Percentiles rank a stretch among this genome's conserved stretches.
Evolutionary conservation across 2,329 filamentous ascomycete genomes (phyloP).

Genomic region (Aureobasidium sp.): DNA sequence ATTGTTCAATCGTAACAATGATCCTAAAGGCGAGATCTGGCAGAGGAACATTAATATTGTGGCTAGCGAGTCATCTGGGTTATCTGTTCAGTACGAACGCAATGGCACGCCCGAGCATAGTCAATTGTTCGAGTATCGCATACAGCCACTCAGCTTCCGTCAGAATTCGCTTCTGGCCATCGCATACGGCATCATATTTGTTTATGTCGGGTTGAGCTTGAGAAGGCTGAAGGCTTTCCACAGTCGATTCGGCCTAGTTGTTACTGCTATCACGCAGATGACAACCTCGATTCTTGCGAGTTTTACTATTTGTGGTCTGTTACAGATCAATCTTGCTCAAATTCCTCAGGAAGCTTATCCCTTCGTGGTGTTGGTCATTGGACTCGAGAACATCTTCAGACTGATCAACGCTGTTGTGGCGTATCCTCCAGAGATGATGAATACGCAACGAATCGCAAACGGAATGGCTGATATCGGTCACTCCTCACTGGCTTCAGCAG

Average conservation of each 20-base stretch:
- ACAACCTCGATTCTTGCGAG: conserved; percentile 66
- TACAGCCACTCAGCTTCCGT: conserved; percentile 60
- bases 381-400: conserved; percentile 69
- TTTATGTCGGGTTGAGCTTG: conserved; percentile 60
- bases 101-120: conserved; percentile 26
- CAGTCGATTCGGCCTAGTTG: conserved; percentile 62
- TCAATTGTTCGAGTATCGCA: conserved; percentile 69
- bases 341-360: conserved; percentile 69
- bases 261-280: conserved; percentile 60
- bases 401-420: conserved; percentile 70
- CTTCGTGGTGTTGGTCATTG: conserved; percentile 66
- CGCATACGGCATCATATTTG: conserved; percentile 54
- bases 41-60: conserved; percentile 42
- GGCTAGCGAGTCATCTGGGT: conserved; percentile 8
- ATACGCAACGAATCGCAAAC: conserved; percentile 60
- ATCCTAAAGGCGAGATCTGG: conserved; percentile 58
- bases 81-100: conserved; percentile 4
- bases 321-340: conserved; percentile 65
- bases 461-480: conserved; percentile 67
- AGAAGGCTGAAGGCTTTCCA: conserved; percentile 68
- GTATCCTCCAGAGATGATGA: conserved; percentile 60
- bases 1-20: conserved; percentile 59
- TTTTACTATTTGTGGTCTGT: conserved; percentile 68
- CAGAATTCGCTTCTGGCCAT: conserved; percentile 57
- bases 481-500: conserved; percentile 57